Evolutionary conservation across 768 basidiomycete genomes (phyloP).

Genomic region (Boletus tomentosulus): DNA sequence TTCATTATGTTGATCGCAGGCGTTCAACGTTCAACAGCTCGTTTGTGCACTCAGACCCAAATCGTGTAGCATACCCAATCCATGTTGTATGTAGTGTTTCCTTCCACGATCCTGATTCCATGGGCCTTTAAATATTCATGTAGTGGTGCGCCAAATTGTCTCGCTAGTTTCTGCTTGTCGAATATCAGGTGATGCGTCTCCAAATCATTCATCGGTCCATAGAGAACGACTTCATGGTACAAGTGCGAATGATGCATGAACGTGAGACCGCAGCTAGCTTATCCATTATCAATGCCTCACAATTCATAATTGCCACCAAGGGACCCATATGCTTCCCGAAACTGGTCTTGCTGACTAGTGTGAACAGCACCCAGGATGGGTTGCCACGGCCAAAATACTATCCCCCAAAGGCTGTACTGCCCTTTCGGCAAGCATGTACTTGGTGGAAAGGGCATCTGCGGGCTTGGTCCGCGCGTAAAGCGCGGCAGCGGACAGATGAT

Average conservation of each 20-base stretch:
- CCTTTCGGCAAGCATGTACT: background rate
- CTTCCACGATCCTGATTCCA: background rate
- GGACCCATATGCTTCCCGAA: background rate
- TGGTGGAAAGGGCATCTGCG: background rate
- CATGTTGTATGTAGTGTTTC: conserved; percentile 16
- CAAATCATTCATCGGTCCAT: too few relatives aligned
- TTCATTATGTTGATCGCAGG: conserved; percentile 13
- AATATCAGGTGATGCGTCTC: too few relatives aligned
- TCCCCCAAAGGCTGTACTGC: background rate
- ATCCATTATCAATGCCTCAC: too few relatives aligned
- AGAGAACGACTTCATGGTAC: background rate
- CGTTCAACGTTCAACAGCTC: conserved; percentile 7
- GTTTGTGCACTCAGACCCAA: conserved; percentile 10
- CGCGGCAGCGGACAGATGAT: background rate
- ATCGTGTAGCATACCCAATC: conserved; percentile 24
- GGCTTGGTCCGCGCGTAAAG: too few relatives aligned
- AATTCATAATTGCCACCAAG: too few relatives aligned
- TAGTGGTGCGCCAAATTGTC: background rate
- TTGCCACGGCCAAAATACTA: background rate
- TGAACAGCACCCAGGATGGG: background rate
- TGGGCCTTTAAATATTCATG: background rate
- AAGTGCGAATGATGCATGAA: conserved; percentile 1
- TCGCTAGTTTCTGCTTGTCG: too few relatives aligned
- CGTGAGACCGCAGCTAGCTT: background rate
- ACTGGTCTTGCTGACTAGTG: background rate